Conservation (phyloP, 331 rosid genomes). For the Stylosanthes scabra region DNA sequence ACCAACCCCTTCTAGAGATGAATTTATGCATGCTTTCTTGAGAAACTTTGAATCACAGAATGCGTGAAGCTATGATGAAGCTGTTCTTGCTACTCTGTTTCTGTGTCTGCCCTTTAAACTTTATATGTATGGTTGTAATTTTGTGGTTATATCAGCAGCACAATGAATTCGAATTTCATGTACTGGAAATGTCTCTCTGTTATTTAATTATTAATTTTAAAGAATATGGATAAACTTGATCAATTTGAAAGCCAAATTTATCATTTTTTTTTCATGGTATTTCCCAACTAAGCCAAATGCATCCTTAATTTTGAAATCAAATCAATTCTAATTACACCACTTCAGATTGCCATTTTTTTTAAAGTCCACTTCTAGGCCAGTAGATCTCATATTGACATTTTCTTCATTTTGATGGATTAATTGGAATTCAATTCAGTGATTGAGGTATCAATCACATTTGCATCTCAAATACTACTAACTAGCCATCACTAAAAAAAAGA, state of each 20-base stretch:
- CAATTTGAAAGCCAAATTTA: neutral
- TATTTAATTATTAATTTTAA: too few relatives aligned
- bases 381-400: neutral
- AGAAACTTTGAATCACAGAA: constrained; percentile 26
- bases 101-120: constrained; percentile 8
- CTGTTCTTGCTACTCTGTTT: constrained; percentile 24
- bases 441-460: constrained; percentile 3
- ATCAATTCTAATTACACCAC: too few relatives aligned
- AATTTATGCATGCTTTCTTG: neutral
- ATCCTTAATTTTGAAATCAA: too few relatives aligned
- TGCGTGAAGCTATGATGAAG: constrained; percentile 13
- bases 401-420: neutral
- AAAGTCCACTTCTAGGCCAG: neutral
- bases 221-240: neutral
- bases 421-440: constrained; percentile 9
- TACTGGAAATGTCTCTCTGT: too few relatives aligned
- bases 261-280: neutral
- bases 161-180: neutral
- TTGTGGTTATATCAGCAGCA: neutral
- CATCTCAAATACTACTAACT: too few relatives aligned
- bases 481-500: too few relatives aligned
- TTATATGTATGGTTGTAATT: neutral
- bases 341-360: neutral
- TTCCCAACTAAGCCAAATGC: too few relatives aligned
- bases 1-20: constrained; percentile 32